Percentiles rank a stretch among this genome's conserved stretches.
Evolutionary conservation across 225 moss, liverwort and hornwort species (phyloP).

Genomic region (Neckera pumila): DNA sequence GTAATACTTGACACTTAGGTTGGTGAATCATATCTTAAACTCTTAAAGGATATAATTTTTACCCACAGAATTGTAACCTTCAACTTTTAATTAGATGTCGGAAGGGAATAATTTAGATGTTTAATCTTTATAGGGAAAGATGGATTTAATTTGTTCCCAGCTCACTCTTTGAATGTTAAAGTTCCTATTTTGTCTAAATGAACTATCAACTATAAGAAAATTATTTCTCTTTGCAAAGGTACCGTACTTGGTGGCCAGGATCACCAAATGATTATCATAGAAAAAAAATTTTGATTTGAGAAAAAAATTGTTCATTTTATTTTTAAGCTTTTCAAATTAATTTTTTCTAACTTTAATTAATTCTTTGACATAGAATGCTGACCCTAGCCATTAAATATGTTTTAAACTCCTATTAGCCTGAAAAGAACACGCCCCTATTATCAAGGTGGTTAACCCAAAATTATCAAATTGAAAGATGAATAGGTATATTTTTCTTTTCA

Average conservation of each 20-base stretch:
- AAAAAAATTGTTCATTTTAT: fast-evolving
- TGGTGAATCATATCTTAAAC: neutral
- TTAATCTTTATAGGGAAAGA: neutral
- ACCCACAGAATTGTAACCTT: fast-evolving
- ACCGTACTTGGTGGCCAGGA: fast-evolving
- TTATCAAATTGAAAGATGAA: neutral
- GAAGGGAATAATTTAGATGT: fast-evolving
- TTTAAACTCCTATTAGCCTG: fast-evolving
- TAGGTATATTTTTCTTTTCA: fast-evolving
- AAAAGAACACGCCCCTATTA: fast-evolving
- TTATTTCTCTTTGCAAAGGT: neutral
- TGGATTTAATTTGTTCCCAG: neutral
- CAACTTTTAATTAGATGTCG: neutral
- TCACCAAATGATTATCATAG: neutral
- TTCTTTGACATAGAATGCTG: neutral
- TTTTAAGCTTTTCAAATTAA: neutral
- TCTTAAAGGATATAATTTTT: neutral
- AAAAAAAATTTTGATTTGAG: fast-evolving
- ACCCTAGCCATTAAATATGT: neutral
- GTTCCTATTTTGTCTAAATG: fast-evolving
- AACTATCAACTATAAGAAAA: fast-evolving
- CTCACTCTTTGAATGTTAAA: fast-evolving
- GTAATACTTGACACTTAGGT: neutral
- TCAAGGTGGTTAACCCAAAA: fast-evolving
- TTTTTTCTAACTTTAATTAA: fast-evolving